Base-by-base conservation (phyloP, 208 protist genomes). In the Polymyxa betae region DNA sequence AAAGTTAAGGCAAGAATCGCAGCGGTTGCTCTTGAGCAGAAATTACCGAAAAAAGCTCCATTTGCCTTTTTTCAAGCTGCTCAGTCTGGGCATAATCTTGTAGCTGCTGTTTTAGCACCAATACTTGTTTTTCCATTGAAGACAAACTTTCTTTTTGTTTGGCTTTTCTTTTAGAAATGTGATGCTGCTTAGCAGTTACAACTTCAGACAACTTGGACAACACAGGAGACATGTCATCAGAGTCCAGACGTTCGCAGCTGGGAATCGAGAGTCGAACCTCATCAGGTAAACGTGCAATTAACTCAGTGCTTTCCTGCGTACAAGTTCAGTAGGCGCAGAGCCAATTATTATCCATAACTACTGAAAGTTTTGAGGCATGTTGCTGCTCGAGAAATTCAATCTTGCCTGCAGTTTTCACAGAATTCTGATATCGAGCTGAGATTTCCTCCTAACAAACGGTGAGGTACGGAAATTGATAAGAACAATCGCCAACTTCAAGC, bases 331-430 rank as follows among this genome's bases (percentile, higher is more conserved):
- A 60, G 24, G 24, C 24, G 12, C 12, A 29, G 49, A 24, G 5
- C 49, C 5, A 60, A 60, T 60, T 60, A 24, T 60, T 60, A 60
- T 60, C 49, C n/a, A n/a, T n/a, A n/a, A n/a, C 24, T 60, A 60
- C 49, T 24, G 49, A 60, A 5, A 82, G 10, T 43, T 82, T 35
- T 5, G 72, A 5, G 72, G n/a, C 72, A 5, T 38, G 40, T 35
- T 82, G 72, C 40, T 82, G 16, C n/a, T 82, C 16, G n/a, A 82
- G 72, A 20, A 82, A 5, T 43, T 82, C 72, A 5, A 82, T 35
- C 5, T n/a, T 5, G 5, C 72, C 72, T 20, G 40, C 72, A n/a
- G 16, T 43, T 43, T 82, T 82, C 12, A 82, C 35, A n/a, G 72
- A 5, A 5, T 82, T 35, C n/a, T 82, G 72, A 43, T 82, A 82